Base-by-base conservation (phyloP, 257 asterid species). In the Gentiana dahurica region DNA sequence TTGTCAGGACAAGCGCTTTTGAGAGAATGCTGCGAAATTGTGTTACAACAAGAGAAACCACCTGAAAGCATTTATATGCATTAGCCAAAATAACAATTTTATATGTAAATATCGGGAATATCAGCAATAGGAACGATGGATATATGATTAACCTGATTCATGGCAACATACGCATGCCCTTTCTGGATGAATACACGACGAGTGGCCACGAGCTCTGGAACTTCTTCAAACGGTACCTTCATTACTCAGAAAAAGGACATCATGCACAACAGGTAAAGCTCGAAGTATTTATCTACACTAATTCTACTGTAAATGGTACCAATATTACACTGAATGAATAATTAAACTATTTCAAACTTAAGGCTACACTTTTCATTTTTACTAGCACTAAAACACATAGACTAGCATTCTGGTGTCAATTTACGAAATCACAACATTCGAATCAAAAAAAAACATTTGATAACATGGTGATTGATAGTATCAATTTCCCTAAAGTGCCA, bases 171-270 rank as follows among this genome's bases (percentile, higher is more conserved):
- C 38, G 99, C 99, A 65, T 75, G 61, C 39, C 99, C 99, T 71
- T 88, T 88, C 54, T 66, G 74, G 53, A 92, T 71, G 75, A 70
- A 85, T 53, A 88, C 99, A 60, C 90, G 67, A 3, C 97, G 95
- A 69, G 55, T 71, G 8, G 90, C 91, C 57, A 88, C 99, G 65
- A 88, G 95, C 60, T 92, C 95, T 6, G 91, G 91, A 73, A 92
- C 99, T 86, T 78, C 87, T 77, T 88, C 97, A 77, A 92, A 88
- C 55, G 99, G 99, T 57, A 85, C 99, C 98, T 91, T 71, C 54
- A 77, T 45, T 65, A 24, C 51, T 50, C 53, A 54, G 47, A 62
- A 45, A 59, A 49, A 63, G 49, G 32, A 60, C 45, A 13, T 34
- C 9, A 12, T n/a, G 35, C 12, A 35, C 24, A 24, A 24, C 24